phyloP scores from a whole-genome alignment of 2,329 filamentous ascomycete genomes.

The Talaromyces sp. region DNA sequence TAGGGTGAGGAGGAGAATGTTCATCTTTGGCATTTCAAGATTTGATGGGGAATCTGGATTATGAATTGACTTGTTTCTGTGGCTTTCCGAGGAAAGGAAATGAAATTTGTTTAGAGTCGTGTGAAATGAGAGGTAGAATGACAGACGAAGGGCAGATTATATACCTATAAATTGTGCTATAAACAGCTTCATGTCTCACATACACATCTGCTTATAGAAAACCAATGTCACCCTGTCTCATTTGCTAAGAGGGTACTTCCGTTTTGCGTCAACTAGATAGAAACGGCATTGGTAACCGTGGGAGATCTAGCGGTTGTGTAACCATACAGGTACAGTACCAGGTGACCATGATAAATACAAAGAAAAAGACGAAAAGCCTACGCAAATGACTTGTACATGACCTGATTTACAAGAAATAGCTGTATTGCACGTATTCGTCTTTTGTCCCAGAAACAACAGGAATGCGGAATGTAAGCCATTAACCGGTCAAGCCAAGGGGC shows the following conservation, averaged over 20 bases:
- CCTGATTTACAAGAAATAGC: too few relatives aligned
- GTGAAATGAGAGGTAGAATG: neutral
- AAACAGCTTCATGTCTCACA: neutral
- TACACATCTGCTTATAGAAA: neutral
- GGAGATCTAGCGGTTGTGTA: neutral
- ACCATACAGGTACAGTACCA: neutral
- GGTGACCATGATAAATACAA: too few relatives aligned
- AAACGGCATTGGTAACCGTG: neutral
- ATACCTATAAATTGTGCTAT: neutral
- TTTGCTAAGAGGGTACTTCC: neutral
- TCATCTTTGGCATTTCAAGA: too few relatives aligned
- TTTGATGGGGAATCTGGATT: too few relatives aligned
- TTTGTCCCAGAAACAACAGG: neutral
- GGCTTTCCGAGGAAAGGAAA: too few relatives aligned
- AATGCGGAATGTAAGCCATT: neutral
- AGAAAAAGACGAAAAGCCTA: too few relatives aligned
- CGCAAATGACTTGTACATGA: too few relatives aligned
- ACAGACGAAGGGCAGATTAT: neutral
- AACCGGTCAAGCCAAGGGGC: neutral
- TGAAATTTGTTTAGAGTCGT: neutral
- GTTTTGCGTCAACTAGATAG: neutral
- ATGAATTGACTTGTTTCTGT: too few relatives aligned
- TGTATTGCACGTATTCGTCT: neutral
- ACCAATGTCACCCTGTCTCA: neutral
- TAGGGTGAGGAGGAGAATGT: constrained; percentile 10